Conservation (phyloP, 2,329 filamentous ascomycete species). For the Madurella mycetomatis region DNA sequence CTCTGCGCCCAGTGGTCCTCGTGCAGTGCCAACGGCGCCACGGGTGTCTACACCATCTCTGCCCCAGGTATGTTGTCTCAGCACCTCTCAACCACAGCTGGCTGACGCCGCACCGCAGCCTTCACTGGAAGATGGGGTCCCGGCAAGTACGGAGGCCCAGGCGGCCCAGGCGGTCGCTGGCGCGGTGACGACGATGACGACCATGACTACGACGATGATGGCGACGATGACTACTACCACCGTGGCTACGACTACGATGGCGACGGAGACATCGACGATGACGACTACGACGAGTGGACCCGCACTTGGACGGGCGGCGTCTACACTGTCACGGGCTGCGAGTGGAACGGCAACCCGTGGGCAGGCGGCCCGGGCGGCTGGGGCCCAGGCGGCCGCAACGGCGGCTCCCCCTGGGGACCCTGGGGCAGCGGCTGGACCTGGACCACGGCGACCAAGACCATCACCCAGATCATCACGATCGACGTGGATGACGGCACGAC, state of each 20-base stretch:
- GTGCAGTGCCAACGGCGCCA: slow-evolving; percentile 37
- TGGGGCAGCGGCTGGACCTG: slow-evolving; percentile 41
- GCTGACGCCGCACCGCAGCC: neutral
- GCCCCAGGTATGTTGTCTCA: slow-evolving; percentile 23
- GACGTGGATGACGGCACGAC: slow-evolving; percentile 8
- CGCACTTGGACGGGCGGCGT: slow-evolving; percentile 36
- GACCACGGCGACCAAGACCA: slow-evolving; percentile 32
- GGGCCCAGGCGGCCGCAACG: slow-evolving; percentile 30
- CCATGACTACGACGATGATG: slow-evolving; percentile 3
- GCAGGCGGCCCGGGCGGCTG: slow-evolving; percentile 37
- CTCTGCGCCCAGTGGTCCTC: slow-evolving; percentile 39
- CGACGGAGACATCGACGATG: slow-evolving; percentile 5
- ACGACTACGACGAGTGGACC: slow-evolving; percentile 16
- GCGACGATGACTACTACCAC: slow-evolving; percentile 3
- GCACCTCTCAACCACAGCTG: no score
- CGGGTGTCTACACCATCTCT: slow-evolving; percentile 38
- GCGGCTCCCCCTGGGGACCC: slow-evolving; percentile 33
- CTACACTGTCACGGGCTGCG: slow-evolving; percentile 41
- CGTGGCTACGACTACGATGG: slow-evolving; percentile 3
- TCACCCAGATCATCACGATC: slow-evolving; percentile 33
- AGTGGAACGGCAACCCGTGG: slow-evolving; percentile 39
- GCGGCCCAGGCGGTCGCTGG: slow-evolving; percentile 7
- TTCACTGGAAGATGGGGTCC: slow-evolving; percentile 21
- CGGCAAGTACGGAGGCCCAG: neutral
- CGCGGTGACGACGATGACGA: slow-evolving; percentile 1